A percentile compares a stretch with the other conserved stretches of the same genome.
These are phyloP conservation scores for Eucalyptus cladocalyx DNA, from an alignment of 345 rosid species.

Conservation along the genomic window DNA sequence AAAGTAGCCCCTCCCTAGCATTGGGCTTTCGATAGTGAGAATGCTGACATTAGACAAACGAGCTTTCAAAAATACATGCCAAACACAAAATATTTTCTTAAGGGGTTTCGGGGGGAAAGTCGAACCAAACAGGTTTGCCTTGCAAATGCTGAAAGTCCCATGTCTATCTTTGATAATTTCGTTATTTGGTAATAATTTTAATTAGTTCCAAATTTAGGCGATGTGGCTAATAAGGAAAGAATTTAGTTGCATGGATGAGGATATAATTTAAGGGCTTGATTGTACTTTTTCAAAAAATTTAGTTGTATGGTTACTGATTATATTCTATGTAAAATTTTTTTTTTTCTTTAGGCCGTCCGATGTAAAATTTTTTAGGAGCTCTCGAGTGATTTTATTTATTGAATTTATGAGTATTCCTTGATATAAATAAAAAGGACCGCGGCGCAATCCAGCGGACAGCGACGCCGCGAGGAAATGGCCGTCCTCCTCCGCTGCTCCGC, in stretches of 20 bases:
- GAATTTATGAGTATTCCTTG: neutral
- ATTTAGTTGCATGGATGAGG: neutral
- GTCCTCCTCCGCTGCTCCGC: constrained; percentile 1
- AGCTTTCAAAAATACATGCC: rapidly evolving
- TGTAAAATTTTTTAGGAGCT: neutral
- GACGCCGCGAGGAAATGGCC: constrained; percentile 7
- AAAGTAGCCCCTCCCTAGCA: rapidly evolving
- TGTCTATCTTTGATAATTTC: neutral
- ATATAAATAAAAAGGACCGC: neutral
- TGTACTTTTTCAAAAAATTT: neutral
- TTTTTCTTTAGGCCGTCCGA: neutral
- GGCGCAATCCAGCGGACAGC: neutral
- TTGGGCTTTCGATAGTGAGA: rapidly evolving
- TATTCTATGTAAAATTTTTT: neutral
- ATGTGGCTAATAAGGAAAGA: neutral
- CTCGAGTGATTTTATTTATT: neutral
- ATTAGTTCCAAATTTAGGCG: neutral
- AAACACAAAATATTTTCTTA: no score
- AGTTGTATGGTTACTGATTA: neutral
- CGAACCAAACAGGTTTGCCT: no score
- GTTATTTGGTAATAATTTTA: neutral
- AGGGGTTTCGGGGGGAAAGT: rapidly evolving
- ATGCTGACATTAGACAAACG: rapidly evolving
- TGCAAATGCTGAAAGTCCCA: no score
- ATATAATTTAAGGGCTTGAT: neutral